Evolutionary conservation across 352 stramenopile species (phyloP), one percentile per base, ranked within the genome.

Genomic region (Nothophytophthora sp.): DNA sequence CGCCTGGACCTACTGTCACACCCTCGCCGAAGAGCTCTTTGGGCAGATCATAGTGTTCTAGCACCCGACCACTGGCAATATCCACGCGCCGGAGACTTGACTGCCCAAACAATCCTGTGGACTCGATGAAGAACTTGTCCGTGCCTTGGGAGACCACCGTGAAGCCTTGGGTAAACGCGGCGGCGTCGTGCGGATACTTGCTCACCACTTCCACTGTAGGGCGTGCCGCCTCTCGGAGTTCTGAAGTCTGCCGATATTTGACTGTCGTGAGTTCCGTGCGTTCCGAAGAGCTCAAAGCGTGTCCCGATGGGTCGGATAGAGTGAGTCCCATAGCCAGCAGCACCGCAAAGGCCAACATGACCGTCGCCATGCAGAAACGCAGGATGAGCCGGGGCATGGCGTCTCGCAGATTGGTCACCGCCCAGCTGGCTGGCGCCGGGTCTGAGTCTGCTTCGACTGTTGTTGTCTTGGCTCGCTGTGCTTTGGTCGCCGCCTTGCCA

Each of bases 51-150:
- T 75, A 70, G 73, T 85, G 58, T 52, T 74, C 39, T 18, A 95
- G 35, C 7, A 97, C 86, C 20, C 90, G 55, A 25, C 89, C 92
- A 4, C 78, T 96, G 15, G 80, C 50, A 51, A 95, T 91, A 40
- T 96, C 81, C 25, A 98, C 79, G 36, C 87, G 84, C 34, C 86
- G 76, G 16, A 98, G 56, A 37, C 67, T 89, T 4, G 92, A 98
- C 43, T 90, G n/a, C 2, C 87, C 79, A 66, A 90, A 95, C 4
- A 97, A 34, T 2, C 95, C 95, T 18, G 86, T 96, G 0, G 90
- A 97, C 71, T 98, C 92, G 50, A 96, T 95, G n/a, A 98, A 82
- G 28, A 85, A 76, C 28, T 90, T 94, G 24, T 82, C 41, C 2
- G 63, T 33, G 9, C 60, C 75, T 24, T 64, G 66, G 40, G 86